phyloP scores from a whole-genome alignment of 148 eudicot genomes.

The Chenopodium formosanum region DNA sequence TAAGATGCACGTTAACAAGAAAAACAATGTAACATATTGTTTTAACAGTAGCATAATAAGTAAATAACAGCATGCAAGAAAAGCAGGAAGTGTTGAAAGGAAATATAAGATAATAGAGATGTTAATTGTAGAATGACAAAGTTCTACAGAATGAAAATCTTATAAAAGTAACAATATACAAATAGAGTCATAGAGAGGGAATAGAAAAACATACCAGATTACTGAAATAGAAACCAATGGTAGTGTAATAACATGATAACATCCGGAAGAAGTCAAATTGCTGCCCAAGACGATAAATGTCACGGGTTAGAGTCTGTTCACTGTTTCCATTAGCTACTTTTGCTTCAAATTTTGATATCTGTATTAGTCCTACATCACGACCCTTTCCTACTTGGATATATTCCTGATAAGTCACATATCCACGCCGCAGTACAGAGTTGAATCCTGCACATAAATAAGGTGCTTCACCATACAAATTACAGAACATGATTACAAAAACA shows the following conservation, averaged over 20 bases:
- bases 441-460: constrained; percentile 47
- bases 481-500: constrained; percentile 9
- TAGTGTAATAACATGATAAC: constrained; percentile 93
- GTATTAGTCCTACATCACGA: constrained; percentile 94
- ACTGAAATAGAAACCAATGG: constrained; percentile 87
- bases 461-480: constrained; percentile 12
- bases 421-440: constrained; percentile 77
- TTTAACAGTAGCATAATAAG: neutral
- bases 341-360: constrained; percentile 95
- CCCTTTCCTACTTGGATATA: constrained; percentile 99
- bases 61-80: neutral
- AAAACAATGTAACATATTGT: neutral
- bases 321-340: constrained; percentile 97
- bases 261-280: constrained; percentile 92
- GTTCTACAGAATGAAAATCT: neutral
- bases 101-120: neutral
- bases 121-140: neutral
- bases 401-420: constrained; percentile 79
- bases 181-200: neutral
- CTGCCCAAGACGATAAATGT: constrained; percentile 86
- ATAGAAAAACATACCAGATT: constrained; percentile 57
- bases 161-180: neutral
- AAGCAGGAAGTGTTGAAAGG: neutral
- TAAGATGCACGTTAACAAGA: neutral
- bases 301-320: constrained; percentile 93